Conservation (phyloP, 805 yeast genomes). For the Kregervanrija delftensis region DNA sequence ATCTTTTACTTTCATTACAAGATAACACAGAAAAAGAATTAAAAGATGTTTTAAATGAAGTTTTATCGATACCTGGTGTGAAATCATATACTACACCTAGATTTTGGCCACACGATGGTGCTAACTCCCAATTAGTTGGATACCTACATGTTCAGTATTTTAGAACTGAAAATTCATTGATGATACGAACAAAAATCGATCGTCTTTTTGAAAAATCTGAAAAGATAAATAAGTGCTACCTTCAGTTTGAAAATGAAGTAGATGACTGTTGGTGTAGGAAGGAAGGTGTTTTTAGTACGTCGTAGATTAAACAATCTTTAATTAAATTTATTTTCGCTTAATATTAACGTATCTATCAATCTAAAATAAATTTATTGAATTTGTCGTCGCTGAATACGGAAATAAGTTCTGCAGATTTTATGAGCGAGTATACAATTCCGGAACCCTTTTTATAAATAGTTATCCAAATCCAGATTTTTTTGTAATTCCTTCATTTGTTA, state of each 20-base stretch:
- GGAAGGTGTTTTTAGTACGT: slow-evolving; percentile 23
- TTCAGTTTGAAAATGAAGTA: slow-evolving; percentile 31
- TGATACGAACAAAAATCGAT: slow-evolving; percentile 22
- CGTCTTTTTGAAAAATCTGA: slow-evolving; percentile 17
- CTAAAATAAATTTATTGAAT: too few species aligned
- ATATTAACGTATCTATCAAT: too few species aligned
- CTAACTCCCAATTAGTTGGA: slow-evolving; percentile 47
- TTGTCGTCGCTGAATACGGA: too few species aligned
- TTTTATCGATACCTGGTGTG: slow-evolving; percentile 69
- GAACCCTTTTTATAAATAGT: too few species aligned
- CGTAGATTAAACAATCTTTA: not conserved
- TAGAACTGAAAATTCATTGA: slow-evolving; percentile 28
- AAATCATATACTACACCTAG: slow-evolving; percentile 82
- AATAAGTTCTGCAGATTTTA: too few species aligned
- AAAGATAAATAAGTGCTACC: slow-evolving; percentile 19
- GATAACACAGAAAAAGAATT: slow-evolving; percentile 52
- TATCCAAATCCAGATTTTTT: too few species aligned
- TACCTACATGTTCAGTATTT: slow-evolving; percentile 74
- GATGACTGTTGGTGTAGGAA: slow-evolving; percentile 34
- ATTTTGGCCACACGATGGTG: slow-evolving; percentile 68
- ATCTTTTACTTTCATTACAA: slow-evolving; percentile 54
- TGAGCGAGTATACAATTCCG: too few species aligned
- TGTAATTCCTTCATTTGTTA: too few species aligned
- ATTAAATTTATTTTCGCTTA: not conserved
- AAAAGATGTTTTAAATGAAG: slow-evolving; percentile 59